Evolutionary conservation across 768 basidiomycete species (phyloP), one percentile per base, ranked within the genome.

Genomic region (Thelephora aurantiotincta): DNA sequence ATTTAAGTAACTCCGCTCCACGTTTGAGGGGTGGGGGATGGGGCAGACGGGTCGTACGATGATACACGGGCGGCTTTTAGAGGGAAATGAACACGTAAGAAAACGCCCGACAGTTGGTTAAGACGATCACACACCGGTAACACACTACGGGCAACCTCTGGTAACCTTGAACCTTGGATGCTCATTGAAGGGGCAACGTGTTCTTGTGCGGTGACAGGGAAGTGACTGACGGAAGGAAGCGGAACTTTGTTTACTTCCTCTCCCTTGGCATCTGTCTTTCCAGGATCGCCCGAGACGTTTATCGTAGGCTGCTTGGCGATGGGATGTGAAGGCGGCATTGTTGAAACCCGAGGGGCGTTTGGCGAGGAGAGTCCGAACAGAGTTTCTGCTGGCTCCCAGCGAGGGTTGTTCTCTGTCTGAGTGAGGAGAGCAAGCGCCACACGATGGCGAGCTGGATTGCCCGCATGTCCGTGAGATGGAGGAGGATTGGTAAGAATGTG

Each of bases 401-500:
- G 73, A 9, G 80, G 65, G 19, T 65, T 64, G 18, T 63, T 60
- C 58, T 84, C 76, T 2, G 74, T 65, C 46, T 80, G 73, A 0
- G 68, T 59, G 33, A 87, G 69, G 7, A 88, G 65, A 0, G 79
- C 70, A 73, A 87, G 77, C 3, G 82, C 78, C n/a, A 87, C 78
- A 56, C 77, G 78, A 63, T 88, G 84, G 38, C 81, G 73, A 4
- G 76, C 64, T 26, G 78, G 77, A 46, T 76, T 83, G 2, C 75
- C 63, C 9, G 73, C 55, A 5, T 67, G 66, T 0, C 69, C 65
- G 46, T 66, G 63, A 0, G 70, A 58, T 0, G 76, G 65, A 0
- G 79, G 73, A 1, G 81, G 80, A 53, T 86, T 77, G 0, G 80
- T 85, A 44, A 86, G 71, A 50, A 86, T 80, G 53, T 87, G 79